These are phyloP conservation scores for Lactarius pseudohatsudake DNA, from an alignment of 768 basidiomycete species.

Conservation along the genomic window DNA sequence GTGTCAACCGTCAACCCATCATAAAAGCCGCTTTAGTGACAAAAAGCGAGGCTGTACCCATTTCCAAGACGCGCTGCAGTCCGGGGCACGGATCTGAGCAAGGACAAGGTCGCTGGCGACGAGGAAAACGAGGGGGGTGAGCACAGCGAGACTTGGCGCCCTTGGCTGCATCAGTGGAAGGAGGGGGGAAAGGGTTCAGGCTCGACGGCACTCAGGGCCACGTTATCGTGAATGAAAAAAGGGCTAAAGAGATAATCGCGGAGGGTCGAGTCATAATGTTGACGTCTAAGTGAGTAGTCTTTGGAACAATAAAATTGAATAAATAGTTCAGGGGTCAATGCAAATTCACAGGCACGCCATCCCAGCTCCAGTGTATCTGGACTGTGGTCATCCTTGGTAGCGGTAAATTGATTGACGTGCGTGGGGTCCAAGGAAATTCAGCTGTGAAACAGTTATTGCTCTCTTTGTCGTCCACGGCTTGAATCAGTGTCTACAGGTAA, in stretches of 20 bases:
- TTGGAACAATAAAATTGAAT: too few relatives aligned
- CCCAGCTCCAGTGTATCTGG: too few relatives aligned
- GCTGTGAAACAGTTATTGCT: too few relatives aligned
- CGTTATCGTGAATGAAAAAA: background rate
- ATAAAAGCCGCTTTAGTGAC: background rate
- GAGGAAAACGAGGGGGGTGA: background rate
- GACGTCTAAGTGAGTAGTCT: background rate
- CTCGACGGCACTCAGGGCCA: background rate
- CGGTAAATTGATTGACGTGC: too few relatives aligned
- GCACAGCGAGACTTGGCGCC: background rate
- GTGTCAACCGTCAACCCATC: background rate
- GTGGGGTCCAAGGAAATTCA: too few relatives aligned
- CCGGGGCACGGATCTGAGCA: conserved; percentile 13
- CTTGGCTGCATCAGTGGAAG: background rate
- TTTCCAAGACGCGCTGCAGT: conserved; percentile 1
- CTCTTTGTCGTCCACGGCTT: too few relatives aligned
- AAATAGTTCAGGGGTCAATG: too few relatives aligned
- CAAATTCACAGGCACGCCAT: too few relatives aligned
- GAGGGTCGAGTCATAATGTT: background rate
- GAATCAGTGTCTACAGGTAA: too few relatives aligned
- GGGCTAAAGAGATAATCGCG: background rate
- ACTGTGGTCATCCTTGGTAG: too few relatives aligned
- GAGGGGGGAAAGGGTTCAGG: background rate
- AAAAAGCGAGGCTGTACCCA: conserved; percentile 8
- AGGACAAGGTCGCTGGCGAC: background rate